phyloP scores from a whole-genome alignment of 2,329 filamentous ascomycete species.

The Ilyonectria sp. region DNA sequence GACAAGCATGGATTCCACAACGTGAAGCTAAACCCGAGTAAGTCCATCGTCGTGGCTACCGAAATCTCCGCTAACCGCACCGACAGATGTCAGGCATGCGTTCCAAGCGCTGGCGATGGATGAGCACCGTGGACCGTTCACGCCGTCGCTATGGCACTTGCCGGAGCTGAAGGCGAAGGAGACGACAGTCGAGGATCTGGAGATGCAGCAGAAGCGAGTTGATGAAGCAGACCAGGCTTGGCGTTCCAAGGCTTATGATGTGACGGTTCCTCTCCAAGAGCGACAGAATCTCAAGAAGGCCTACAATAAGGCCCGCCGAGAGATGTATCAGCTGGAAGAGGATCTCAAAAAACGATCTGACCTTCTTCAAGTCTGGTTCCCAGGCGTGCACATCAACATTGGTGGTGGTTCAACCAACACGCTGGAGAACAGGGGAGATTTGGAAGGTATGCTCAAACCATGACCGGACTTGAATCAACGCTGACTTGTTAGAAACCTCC shows the following conservation, averaged over 20 bases:
- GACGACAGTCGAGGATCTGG: slow-evolving; percentile 19
- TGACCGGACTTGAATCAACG: not conserved
- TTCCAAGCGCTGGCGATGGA: slow-evolving; percentile 71
- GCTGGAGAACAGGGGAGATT: slow-evolving; percentile 44
- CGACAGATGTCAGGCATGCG: slow-evolving; percentile 62
- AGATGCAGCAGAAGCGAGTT: slow-evolving; percentile 29
- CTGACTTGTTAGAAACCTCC: slow-evolving; percentile 38
- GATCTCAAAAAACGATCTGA: slow-evolving; percentile 24
- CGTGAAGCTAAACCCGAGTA: slow-evolving; percentile 45
- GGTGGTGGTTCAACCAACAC: slow-evolving; percentile 41
- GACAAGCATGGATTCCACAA: slow-evolving; percentile 45
- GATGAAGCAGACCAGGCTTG: slow-evolving; percentile 30
- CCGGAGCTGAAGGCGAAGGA: slow-evolving; percentile 27
- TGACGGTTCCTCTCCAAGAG: slow-evolving; percentile 9
- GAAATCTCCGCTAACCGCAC: slow-evolving; percentile 23
- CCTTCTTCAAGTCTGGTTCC: slow-evolving; percentile 47
- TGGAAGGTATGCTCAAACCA: slow-evolving; percentile 37
- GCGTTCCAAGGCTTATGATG: slow-evolving; percentile 24
- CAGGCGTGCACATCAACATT: slow-evolving; percentile 48
- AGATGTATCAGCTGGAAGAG: slow-evolving; percentile 13
- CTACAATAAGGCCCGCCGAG: slow-evolving; percentile 7
- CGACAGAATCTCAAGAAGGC: not conserved
- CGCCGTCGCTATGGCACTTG: slow-evolving; percentile 50
- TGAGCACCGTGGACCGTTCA: slow-evolving; percentile 59
- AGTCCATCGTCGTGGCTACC: slow-evolving; percentile 9